Evolutionary conservation across 164 flowering plant species (phyloP), one percentile per base, ranked within the genome.

Genomic region (Platanus orientalis): DNA sequence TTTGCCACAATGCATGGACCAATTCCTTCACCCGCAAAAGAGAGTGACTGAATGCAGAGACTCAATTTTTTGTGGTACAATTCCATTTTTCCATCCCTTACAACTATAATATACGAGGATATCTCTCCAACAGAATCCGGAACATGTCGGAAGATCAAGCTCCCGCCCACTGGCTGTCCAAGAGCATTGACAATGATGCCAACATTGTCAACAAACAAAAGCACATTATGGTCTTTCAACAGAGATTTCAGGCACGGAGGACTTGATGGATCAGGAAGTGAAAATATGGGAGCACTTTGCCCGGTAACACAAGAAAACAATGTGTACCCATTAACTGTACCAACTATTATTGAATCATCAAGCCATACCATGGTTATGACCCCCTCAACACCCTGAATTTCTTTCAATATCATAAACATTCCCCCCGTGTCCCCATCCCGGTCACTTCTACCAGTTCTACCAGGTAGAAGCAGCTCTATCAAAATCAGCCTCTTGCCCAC

Each of bases 121-220:
- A 88, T 64, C 68, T 88, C 92, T 52, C 78, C 88, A 66, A 92
- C 59, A 59, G 87, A 74, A 59, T 85, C 90, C 0, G 91, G 93
- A 17, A 67, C 68, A 48, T 61, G 44, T n/a, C 70, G 68, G 70
- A 95, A 89, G 16, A 89, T 80, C 78, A 95, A 80, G 67, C 97
- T 95, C 65, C 99, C 97, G 61, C 92, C 94, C 27, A 87, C 81
- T 0, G 99, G 99, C 64, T 85, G 89, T 54, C 99, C 99, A 34
- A 79, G 64, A 19, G 67, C 67, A 81, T 88, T 75, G 27, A 85
- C 93, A 64, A 80, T 61, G 39, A 94, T 73, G 1, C 96, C 99
- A 6, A 89, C 89, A 80, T 92, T 91, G 66, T 95, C 99, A 59
- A 92, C 96, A 78, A 89, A 63, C 79, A 95, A 71, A 56, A 95